Percentiles rank a stretch among this genome's conserved stretches.
Conservation (phyloP, 2,329 filamentous ascomycete genomes). For the Ophiostoma ulmi region DNA sequence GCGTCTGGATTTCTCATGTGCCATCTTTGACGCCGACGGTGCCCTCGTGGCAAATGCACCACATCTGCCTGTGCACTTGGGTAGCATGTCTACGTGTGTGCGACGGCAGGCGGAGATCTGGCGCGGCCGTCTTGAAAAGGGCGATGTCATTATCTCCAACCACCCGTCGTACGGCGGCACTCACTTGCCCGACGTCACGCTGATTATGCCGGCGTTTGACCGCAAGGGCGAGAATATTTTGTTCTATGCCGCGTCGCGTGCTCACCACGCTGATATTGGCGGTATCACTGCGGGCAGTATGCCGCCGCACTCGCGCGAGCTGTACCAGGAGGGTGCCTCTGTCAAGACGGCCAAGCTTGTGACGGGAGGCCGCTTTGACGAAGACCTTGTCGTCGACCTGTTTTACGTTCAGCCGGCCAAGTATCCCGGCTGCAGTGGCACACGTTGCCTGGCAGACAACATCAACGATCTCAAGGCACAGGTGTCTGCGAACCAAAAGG, state of each 20-base stretch:
- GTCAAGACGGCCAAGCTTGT: constrained; percentile 68
- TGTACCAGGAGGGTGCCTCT: constrained; percentile 60
- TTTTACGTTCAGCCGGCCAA: constrained; percentile 68
- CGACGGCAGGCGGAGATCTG: constrained; percentile 74
- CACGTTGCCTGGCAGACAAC: constrained; percentile 74
- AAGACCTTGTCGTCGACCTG: constrained; percentile 66
- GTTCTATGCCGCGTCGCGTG: constrained; percentile 75
- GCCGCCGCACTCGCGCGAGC: constrained; percentile 66
- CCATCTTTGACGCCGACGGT: constrained; percentile 70
- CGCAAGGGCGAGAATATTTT: constrained; percentile 61
- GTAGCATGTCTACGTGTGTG: constrained; percentile 81
- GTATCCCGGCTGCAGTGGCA: constrained; percentile 71
- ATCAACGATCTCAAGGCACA: constrained; percentile 83
- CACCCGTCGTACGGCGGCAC: constrained; percentile 81
- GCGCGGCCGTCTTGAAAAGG: constrained; percentile 69
- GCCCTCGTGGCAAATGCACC: constrained; percentile 75
- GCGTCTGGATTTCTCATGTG: constrained; percentile 53
- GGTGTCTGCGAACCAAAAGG: constrained; percentile 80
- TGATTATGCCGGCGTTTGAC: constrained; percentile 73
- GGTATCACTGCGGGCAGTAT: constrained; percentile 78
- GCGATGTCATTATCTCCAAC: constrained; percentile 78
- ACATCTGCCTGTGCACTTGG: constrained; percentile 74
- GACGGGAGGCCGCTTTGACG: constrained; percentile 70
- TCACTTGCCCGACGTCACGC: constrained; percentile 76
- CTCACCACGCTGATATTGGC: constrained; percentile 80